Evolutionary conservation across 78 protist genomes (phyloP).

Genomic region (Parvularia atlantis): DNA sequence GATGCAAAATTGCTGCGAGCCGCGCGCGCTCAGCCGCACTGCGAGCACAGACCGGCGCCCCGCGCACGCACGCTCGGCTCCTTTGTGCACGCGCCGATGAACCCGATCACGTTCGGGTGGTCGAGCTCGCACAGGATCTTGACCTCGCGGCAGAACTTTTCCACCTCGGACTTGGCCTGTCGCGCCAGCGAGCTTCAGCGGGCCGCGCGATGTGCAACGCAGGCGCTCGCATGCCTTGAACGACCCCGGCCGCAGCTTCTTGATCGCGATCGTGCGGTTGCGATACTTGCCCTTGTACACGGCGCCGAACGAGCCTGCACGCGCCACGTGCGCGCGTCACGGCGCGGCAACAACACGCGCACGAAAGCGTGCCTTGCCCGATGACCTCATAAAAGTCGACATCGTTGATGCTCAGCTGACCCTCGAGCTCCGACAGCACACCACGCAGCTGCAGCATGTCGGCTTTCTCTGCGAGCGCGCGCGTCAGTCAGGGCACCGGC

Average conservation of each 20-base stretch:
- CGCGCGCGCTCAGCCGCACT: too few species aligned
- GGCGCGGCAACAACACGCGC: too few species aligned
- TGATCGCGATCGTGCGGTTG: neutral
- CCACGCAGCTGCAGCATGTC: neutral
- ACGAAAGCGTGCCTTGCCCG: too few species aligned
- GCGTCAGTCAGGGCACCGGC: too few species aligned
- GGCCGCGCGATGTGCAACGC: too few species aligned
- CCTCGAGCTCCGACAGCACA: neutral
- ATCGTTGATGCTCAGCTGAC: neutral
- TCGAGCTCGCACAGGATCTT: neutral
- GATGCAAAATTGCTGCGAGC: neutral
- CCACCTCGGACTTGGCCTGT: too few species aligned
- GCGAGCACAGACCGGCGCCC: too few species aligned
- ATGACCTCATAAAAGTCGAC: neutral
- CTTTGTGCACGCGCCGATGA: neutral
- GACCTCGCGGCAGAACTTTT: neutral
- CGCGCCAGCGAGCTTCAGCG: too few species aligned
- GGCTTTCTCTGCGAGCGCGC: too few species aligned
- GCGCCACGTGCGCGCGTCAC: too few species aligned
- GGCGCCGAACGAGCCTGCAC: neutral
- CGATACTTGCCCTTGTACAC: neutral
- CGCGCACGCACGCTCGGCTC: too few species aligned
- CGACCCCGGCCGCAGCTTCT: neutral
- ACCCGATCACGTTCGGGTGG: neutral
- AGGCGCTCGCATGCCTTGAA: neutral